Evolutionary conservation across 805 yeast genomes (phyloP).

Genomic region (Candida golubevii): DNA sequence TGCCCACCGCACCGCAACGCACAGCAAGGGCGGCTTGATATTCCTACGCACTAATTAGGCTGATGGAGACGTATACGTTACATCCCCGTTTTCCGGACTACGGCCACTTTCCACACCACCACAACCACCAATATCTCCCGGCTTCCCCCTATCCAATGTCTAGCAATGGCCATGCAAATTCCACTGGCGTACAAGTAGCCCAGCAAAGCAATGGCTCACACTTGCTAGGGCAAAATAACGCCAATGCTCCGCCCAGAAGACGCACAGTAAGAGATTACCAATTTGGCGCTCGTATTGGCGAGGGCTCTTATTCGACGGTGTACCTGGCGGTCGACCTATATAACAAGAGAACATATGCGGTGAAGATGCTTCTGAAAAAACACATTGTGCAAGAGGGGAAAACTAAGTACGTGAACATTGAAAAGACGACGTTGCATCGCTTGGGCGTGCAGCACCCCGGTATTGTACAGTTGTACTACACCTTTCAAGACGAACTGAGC

Average conservation of each 20-base stretch:
- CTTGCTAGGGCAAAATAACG: no score
- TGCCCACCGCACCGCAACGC: no score
- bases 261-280: slow-evolving; percentile 77
- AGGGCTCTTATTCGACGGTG: slow-evolving; percentile 94
- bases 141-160: no score
- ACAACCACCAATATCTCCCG: no score
- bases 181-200: no score
- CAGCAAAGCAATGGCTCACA: no score
- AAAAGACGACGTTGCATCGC: slow-evolving; percentile 81
- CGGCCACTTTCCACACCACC: no score
- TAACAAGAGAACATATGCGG: slow-evolving; percentile 75
- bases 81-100: no score
- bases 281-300: slow-evolving; percentile 86
- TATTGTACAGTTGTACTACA: slow-evolving; percentile 83
- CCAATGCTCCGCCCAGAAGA: slow-evolving; percentile 3
- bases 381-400: slow-evolving; percentile 94
- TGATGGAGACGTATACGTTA: no score
- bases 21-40: no score
- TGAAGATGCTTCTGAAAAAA: slow-evolving; percentile 84
- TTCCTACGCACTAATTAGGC: no score
- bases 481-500: slow-evolving; percentile 88
- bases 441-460: slow-evolving; percentile 90
- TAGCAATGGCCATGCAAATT: no score
- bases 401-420: slow-evolving; percentile 93
- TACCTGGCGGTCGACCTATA: slow-evolving; percentile 77